phyloP scores from a whole-genome alignment of 768 basidiomycete genomes.

The Russula compacta region DNA sequence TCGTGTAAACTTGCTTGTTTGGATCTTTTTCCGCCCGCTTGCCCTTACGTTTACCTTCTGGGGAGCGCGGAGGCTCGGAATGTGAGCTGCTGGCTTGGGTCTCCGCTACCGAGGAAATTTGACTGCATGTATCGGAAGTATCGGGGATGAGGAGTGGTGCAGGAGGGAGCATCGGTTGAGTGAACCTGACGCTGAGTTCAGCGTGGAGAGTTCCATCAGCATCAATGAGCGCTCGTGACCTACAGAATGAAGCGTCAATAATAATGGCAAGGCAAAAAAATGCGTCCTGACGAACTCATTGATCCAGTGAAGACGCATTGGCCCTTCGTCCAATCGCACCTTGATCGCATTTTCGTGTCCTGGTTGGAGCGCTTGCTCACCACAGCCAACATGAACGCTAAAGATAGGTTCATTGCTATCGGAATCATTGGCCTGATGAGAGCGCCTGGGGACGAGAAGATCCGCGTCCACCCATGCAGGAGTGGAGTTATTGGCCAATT shows the following conservation, averaged over 20 bases:
- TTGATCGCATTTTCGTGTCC: slow-evolving; percentile 2
- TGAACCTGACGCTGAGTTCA: neutral
- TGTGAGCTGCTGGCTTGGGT: neutral
- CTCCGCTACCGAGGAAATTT: neutral
- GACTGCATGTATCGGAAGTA: neutral
- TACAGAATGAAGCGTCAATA: slow-evolving; percentile 3
- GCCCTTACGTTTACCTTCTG: neutral
- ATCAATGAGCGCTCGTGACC: slow-evolving; percentile 21
- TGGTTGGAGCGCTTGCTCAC: neutral
- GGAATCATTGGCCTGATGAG: neutral
- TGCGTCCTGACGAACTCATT: slow-evolving; percentile 34
- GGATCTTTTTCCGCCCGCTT: neutral
- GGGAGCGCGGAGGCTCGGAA: neutral
- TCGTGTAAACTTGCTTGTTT: neutral
- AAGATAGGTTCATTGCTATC: neutral
- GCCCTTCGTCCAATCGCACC: slow-evolving; percentile 1
- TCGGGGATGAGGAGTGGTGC: neutral
- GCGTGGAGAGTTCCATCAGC: slow-evolving; percentile 22
- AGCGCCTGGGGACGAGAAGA: slow-evolving; percentile 33
- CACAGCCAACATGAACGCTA: neutral
- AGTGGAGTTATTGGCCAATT: slow-evolving; percentile 45
- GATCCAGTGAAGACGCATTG: slow-evolving; percentile 6
- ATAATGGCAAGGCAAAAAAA: neutral
- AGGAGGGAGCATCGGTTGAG: neutral
- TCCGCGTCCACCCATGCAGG: slow-evolving; percentile 49